A percentile compares a stretch with the other conserved stretches of the same genome.
Evolutionary conservation across 129 eudicot genomes (phyloP).

Genomic region (Deinandra increscens): DNA sequence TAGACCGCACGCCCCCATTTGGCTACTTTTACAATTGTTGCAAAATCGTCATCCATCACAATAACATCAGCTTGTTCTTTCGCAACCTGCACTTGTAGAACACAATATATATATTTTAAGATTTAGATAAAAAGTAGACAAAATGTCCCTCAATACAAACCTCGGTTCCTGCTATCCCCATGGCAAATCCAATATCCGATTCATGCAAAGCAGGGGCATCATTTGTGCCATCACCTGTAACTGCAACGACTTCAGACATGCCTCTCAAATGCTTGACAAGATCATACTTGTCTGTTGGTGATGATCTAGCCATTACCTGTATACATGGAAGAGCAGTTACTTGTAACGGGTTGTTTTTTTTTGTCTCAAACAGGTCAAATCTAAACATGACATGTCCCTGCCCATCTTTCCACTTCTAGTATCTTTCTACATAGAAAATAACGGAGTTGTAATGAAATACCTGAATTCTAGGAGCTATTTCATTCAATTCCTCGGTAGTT

Average conservation of each 20-base stretch:
- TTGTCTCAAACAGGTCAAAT: too few relatives aligned
- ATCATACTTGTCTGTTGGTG: constrained; percentile 76
- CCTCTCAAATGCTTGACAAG: constrained; percentile 59
- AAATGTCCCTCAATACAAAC: constrained; percentile 34
- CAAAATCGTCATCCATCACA: constrained; percentile 81
- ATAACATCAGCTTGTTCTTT: constrained; percentile 92
- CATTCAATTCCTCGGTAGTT: constrained; percentile 41
- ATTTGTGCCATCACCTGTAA: constrained; percentile 94
- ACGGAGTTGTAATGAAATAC: constrained; percentile 12
- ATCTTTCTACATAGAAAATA: not conserved
- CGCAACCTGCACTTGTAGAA: constrained; percentile 56
- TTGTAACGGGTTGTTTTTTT: not conserved
- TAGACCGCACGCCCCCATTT: constrained; percentile 95
- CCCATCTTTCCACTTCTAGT: too few relatives aligned
- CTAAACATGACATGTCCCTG: too few relatives aligned
- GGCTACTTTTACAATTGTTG: constrained; percentile 83
- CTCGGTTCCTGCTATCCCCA: constrained; percentile 98
- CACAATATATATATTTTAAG: not conserved
- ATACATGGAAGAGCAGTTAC: constrained; percentile 2
- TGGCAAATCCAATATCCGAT: constrained; percentile 90
- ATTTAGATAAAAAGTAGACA: constrained; percentile 1
- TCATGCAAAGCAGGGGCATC: constrained; percentile 96
- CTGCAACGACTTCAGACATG: constrained; percentile 77
- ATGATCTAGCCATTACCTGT: constrained; percentile 95
- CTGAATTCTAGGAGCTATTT: constrained; percentile 57